phyloP scores from a whole-genome alignment of 495 filamentous ascomycete species.

The Talaromyces thailandensis region DNA sequence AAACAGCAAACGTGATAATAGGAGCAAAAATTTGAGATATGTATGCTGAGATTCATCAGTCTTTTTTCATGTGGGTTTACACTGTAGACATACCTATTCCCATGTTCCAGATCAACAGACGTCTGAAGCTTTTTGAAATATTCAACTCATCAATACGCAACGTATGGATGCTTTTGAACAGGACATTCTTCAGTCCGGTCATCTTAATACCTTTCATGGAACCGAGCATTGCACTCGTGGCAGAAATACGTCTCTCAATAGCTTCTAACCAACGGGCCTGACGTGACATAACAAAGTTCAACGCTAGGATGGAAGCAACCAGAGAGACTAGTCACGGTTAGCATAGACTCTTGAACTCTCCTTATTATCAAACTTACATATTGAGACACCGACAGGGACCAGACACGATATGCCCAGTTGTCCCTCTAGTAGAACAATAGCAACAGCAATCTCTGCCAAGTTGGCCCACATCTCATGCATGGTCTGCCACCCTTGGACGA shows the following conservation, averaged over 20 bases:
- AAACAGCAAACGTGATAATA: constrained; percentile 41
- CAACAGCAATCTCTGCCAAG: constrained; percentile 43
- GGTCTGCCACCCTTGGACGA: constrained; percentile 26
- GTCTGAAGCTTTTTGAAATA: constrained; percentile 47
- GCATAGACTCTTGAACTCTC: too few species aligned
- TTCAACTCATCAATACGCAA: constrained; percentile 48
- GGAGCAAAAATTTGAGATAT: constrained; percentile 43
- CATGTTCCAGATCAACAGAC: constrained; percentile 45
- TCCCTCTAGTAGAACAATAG: constrained; percentile 40
- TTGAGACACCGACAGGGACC: constrained; percentile 40
- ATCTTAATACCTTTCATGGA: constrained; percentile 53
- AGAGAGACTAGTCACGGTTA: constrained; percentile 22
- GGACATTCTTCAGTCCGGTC: constrained; percentile 31
- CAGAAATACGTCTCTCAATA: constrained; percentile 48
- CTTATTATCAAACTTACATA: constrained; percentile 35
- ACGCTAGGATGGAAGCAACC: constrained; percentile 23
- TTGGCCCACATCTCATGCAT: constrained; percentile 47
- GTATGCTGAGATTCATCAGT: constrained; percentile 24
- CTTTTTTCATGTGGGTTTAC: not conserved
- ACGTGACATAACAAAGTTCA: constrained; percentile 33
- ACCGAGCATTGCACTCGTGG: constrained; percentile 42
- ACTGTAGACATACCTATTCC: constrained; percentile 27
- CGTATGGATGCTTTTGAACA: constrained; percentile 32
- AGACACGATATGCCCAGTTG: constrained; percentile 37
- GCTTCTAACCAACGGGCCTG: constrained; percentile 43